These are phyloP conservation scores for Monosporascus ibericus DNA, from an alignment of 2,329 filamentous ascomycete genomes.

Conservation along the genomic window DNA sequence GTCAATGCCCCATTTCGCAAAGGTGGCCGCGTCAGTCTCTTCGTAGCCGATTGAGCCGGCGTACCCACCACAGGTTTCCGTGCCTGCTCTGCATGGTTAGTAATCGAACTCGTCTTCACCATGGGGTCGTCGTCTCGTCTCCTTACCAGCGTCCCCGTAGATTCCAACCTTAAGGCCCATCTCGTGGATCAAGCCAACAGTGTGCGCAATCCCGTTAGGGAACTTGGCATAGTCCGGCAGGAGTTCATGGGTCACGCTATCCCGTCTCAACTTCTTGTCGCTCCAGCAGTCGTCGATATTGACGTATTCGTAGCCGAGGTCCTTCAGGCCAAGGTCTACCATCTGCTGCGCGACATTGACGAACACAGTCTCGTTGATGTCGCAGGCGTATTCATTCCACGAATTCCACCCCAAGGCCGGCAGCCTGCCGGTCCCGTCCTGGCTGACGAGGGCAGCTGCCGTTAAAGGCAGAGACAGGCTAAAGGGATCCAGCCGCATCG, in stretches of 20 bases:
- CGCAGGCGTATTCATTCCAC: conserved; percentile 47
- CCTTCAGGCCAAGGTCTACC: conserved; percentile 42
- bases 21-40: conserved; percentile 49
- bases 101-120: too few species aligned
- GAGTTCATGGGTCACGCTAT: conserved; percentile 36
- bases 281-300: conserved; percentile 61
- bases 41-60: conserved; percentile 53
- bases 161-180: conserved; percentile 58
- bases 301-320: conserved; percentile 51
- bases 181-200: conserved; percentile 47
- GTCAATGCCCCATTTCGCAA: conserved; percentile 53
- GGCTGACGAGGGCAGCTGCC: neutral
- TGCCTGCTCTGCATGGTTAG: too few species aligned
- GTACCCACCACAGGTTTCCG: conserved; percentile 48
- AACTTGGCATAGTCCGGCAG: conserved; percentile 45
- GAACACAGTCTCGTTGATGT: conserved; percentile 45
- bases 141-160: conserved; percentile 48
- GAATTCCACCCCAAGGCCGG: conserved; percentile 44
- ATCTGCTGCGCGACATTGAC: conserved; percentile 40
- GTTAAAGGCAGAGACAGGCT: too few species aligned
- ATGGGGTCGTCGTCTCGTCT: too few species aligned
- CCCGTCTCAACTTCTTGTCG: conserved; percentile 30
- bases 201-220: conserved; percentile 49
- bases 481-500: too few species aligned
- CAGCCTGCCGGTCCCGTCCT: conserved; percentile 16